Percentiles rank a stretch among this genome's conserved stretches.
Conservation (phyloP, 163 green algal genomes). For the Scenedesmus sp. region DNA sequence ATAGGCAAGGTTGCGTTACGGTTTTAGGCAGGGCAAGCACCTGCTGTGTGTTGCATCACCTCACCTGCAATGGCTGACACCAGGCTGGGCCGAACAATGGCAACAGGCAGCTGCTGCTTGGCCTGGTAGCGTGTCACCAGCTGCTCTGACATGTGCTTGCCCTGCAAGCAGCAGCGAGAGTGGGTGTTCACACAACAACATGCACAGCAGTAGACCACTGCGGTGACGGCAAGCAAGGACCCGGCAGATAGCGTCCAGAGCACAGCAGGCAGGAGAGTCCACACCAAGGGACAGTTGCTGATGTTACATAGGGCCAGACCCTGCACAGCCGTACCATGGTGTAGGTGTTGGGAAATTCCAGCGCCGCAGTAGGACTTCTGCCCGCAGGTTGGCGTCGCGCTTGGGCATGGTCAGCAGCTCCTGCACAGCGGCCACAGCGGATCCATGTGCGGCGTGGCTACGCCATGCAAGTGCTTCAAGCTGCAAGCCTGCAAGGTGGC, state of each 20-base stretch:
- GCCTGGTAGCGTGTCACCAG: slow-evolving; percentile 68
- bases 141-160: slow-evolving; percentile 79
- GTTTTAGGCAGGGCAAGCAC: no score
- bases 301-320: no score
- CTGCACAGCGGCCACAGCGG: not conserved
- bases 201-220: no score
- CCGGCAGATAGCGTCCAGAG: no score
- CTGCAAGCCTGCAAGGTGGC: no score
- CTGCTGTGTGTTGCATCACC: no score
- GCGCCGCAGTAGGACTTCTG: not conserved
- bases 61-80: slow-evolving; percentile 68
- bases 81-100: slow-evolving; percentile 77
- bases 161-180: not conserved
- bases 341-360: slow-evolving; percentile 82
- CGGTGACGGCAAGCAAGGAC: no score
- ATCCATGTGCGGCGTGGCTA: no score
- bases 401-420: slow-evolving; percentile 42
- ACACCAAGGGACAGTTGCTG: no score
- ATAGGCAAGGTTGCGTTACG: no score
- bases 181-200: not conserved
- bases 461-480: no score
- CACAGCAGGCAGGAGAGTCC: no score
- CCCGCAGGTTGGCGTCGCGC: slow-evolving; percentile 39
- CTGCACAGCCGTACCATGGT: slow-evolving; percentile 60
- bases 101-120: slow-evolving; percentile 45